Evolutionary conservation across 495 filamentous ascomycete species (phyloP), one percentile per base, ranked within the genome.

Genomic region (Lasiosphaeria miniovina): DNA sequence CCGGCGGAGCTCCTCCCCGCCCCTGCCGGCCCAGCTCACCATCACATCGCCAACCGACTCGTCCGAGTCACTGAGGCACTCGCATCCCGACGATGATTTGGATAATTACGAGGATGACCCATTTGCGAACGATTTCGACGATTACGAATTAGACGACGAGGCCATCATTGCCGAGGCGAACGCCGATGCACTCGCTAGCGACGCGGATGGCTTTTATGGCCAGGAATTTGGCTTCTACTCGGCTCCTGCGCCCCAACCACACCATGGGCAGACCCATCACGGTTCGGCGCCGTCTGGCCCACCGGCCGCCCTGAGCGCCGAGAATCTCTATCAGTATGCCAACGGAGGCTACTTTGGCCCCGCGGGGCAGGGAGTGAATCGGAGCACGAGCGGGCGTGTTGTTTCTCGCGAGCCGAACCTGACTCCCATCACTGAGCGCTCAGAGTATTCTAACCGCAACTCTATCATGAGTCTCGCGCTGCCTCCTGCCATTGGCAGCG

Each of bases 221-320:
- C 88, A 92, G 62, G 94, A 98, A 70, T 98, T 98, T 63, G 93
- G 92, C n/a, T 98, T 98, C 74, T 98, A 94, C 68, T 90, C 93
- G 10, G 82, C 84, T n/a, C 79, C 85, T 4, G 66, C 79, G 11
- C 70, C 71, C 15, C 70, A 60, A 31, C 49, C 65, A 10, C 62
- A 74, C 57, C 49, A 71, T 58, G 61, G 31, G 43, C 40, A 73
- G 40, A 65, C 49, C 49, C 48, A 70, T 50, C 52, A 61, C 6
- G 51, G 43, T 46, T 36, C 57, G 11, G 51, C 57, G 8, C 48
- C 64, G 0, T 54, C 52, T 14, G 32, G 40, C 59, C 32, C 35
- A 24, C 32, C 58, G n/a, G 54, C 65, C 8, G 59, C 66, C n/a
- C 68, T 72, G 10, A 75, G 61, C 11, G 70, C 74, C 45, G 71